A percentile compares a stretch with the other conserved stretches of the same genome.
phyloP scores from a whole-genome alignment of 345 rosid species.

The Gossypium arboreum region DNA sequence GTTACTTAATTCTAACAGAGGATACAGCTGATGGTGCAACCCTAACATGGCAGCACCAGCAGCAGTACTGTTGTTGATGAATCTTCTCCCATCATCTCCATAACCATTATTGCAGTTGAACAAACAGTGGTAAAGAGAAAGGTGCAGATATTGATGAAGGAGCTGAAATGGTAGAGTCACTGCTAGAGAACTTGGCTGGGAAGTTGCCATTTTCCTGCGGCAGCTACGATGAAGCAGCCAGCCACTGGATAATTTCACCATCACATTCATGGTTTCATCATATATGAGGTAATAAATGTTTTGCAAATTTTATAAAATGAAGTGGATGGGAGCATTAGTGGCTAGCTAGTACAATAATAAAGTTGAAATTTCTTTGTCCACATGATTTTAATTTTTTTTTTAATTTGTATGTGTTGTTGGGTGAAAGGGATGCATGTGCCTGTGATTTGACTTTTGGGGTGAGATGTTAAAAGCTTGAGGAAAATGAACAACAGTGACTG shows the following conservation, averaged over 20 bases:
- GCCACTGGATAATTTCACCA: constrained; percentile 85
- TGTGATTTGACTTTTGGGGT: too few relatives aligned
- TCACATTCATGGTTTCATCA: constrained; percentile 49
- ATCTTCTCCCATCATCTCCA: constrained; percentile 27
- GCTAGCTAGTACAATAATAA: too few relatives aligned
- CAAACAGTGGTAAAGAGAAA: constrained; percentile 45
- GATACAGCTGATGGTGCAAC: constrained; percentile 55
- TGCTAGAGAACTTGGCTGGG: constrained; percentile 74
- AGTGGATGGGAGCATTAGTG: too few relatives aligned
- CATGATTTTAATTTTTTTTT: too few relatives aligned
- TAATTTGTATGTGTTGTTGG: too few relatives aligned
- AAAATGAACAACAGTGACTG: too few relatives aligned
- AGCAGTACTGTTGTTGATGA: constrained; percentile 23
- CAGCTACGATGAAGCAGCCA: constrained; percentile 51
- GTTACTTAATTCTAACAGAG: too few relatives aligned
- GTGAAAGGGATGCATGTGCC: too few relatives aligned
- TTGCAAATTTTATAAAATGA: too few relatives aligned
- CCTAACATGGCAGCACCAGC: constrained; percentile 41
- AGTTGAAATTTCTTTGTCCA: too few relatives aligned
- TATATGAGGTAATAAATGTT: too few relatives aligned
- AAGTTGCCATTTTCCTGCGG: constrained; percentile 76
- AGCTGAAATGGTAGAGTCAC: constrained; percentile 50
- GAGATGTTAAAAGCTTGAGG: too few relatives aligned
- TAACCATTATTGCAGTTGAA: constrained; percentile 36
- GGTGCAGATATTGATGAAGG: constrained; percentile 55